A percentile compares a stretch with the other conserved stretches of the same genome.
phyloP scores from a whole-genome alignment of 2,329 filamentous ascomycete genomes.

The Lasiodiplodia sp. region DNA sequence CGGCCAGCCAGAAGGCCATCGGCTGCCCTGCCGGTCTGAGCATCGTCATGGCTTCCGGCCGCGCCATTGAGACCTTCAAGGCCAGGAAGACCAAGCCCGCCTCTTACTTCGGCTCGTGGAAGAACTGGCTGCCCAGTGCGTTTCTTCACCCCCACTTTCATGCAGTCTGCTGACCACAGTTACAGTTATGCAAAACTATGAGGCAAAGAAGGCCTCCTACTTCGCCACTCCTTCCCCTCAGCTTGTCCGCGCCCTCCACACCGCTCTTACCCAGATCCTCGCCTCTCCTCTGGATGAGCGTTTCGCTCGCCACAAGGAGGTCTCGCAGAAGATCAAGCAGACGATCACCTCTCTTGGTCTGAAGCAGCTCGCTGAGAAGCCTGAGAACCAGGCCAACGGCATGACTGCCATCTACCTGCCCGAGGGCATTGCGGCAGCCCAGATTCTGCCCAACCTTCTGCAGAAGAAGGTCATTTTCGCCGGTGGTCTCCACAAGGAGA shows the following conservation, averaged over 20 bases:
- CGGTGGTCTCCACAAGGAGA: conserved; percentile 94
- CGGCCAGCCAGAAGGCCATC: conserved; percentile 95
- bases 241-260: conserved; percentile 90
- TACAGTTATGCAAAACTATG: conserved; percentile 96
- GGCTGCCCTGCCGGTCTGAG: conserved; percentile 92
- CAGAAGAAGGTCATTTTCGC: conserved; percentile 94
- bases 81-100: conserved; percentile 80
- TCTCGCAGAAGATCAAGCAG: conserved; percentile 86
- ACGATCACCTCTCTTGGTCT: conserved; percentile 81
- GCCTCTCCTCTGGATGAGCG: conserved; percentile 80
- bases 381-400: conserved; percentile 90
- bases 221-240: conserved; percentile 97
- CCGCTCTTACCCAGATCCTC: conserved; percentile 84
- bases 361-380: conserved; percentile 83
- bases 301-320: conserved; percentile 80
- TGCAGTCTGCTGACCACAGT: conserved; percentile 34
- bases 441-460: conserved; percentile 82
- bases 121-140: conserved; percentile 92
- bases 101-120: conserved; percentile 94
- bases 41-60: conserved; percentile 91
- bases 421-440: conserved; percentile 78
- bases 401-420: conserved; percentile 99
- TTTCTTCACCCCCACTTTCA: conserved; percentile 31
- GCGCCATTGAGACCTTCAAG: conserved; percentile 82
- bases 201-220: conserved; percentile 96